phyloP scores from a whole-genome alignment of 805 yeast species.

The Huiozyma naganishii region DNA sequence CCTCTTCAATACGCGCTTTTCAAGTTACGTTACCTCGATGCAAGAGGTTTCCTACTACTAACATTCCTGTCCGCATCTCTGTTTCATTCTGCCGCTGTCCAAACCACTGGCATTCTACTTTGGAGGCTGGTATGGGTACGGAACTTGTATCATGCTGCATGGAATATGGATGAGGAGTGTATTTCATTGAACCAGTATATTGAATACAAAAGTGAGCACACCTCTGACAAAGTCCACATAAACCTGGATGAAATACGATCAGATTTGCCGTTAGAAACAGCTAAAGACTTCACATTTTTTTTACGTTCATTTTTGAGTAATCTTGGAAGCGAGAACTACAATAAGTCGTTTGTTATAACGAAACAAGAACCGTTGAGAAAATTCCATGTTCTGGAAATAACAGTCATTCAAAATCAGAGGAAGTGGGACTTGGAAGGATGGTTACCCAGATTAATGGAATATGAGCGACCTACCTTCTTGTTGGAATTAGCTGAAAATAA shows the following conservation, averaged over 20 bases:
- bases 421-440: conserved; percentile 21
- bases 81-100: conserved; percentile 22
- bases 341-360: neutral
- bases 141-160: conserved; percentile 6
- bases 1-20: conserved; percentile 14
- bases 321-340: neutral
- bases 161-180: neutral
- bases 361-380: neutral
- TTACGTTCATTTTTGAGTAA: too few species aligned
- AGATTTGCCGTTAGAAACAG: too few species aligned
- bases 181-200: neutral
- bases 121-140: conserved; percentile 20
- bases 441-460: conserved; percentile 15
- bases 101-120: conserved; percentile 17
- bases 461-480: conserved; percentile 16
- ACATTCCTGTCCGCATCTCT: conserved; percentile 4
- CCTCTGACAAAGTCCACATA: neutral
- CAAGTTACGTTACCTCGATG: conserved; percentile 4
- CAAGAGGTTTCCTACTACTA: conserved; percentile 8
- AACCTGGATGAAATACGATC: neutral
- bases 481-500: conserved; percentile 1
- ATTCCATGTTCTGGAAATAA: conserved; percentile 13
- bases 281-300: too few species aligned
- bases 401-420: conserved; percentile 22
- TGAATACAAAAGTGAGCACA: neutral